Conservation (phyloP, 2,329 filamentous ascomycete genomes). For the Zalaria sp. region DNA sequence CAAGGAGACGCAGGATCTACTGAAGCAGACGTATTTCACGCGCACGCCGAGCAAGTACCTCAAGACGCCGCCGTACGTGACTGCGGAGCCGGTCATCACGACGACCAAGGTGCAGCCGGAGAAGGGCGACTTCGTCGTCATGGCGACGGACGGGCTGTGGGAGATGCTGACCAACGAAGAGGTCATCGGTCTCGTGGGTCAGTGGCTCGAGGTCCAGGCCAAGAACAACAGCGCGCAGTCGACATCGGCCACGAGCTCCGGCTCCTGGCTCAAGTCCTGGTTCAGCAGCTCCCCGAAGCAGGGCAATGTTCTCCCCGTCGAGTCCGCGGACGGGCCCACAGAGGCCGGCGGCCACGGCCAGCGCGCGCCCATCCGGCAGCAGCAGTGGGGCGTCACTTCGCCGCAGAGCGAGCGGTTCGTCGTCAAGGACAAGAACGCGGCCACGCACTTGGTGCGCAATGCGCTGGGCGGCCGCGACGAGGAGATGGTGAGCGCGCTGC, state of each 20-base stretch:
- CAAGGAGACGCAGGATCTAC: slow-evolving; percentile 64
- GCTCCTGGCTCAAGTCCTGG: slow-evolving; percentile 62
- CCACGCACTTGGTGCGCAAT: slow-evolving; percentile 89
- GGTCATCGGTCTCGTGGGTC: slow-evolving; percentile 87
- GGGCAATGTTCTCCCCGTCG: slow-evolving; percentile 54
- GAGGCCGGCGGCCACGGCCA: slow-evolving; percentile 40
- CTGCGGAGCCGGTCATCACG: slow-evolving; percentile 86
- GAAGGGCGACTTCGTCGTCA: slow-evolving; percentile 85
- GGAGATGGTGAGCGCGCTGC: slow-evolving; percentile 82
- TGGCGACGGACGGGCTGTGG: slow-evolving; percentile 95
- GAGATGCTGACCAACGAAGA: slow-evolving; percentile 99
- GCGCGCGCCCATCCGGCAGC: slow-evolving; percentile 72
- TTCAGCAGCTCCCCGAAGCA: slow-evolving; percentile 51
- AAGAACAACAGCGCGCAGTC: slow-evolving; percentile 8
- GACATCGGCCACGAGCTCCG: slow-evolving; percentile 20
- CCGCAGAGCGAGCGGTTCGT: slow-evolving; percentile 71
- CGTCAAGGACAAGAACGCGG: slow-evolving; percentile 88
- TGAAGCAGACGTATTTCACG: slow-evolving; percentile 79
- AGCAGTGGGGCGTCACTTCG: slow-evolving; percentile 76
- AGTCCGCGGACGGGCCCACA: slow-evolving; percentile 40
- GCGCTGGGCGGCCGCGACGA: slow-evolving; percentile 84
- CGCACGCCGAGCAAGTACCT: slow-evolving; percentile 62
- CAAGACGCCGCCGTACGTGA: slow-evolving; percentile 91
- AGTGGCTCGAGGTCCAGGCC: slow-evolving; percentile 80
- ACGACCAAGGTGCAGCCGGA: slow-evolving; percentile 83